These are phyloP conservation scores for Ocimum tenuiflorum DNA, from an alignment of 257 asterid species.

Conservation along the genomic window DNA sequence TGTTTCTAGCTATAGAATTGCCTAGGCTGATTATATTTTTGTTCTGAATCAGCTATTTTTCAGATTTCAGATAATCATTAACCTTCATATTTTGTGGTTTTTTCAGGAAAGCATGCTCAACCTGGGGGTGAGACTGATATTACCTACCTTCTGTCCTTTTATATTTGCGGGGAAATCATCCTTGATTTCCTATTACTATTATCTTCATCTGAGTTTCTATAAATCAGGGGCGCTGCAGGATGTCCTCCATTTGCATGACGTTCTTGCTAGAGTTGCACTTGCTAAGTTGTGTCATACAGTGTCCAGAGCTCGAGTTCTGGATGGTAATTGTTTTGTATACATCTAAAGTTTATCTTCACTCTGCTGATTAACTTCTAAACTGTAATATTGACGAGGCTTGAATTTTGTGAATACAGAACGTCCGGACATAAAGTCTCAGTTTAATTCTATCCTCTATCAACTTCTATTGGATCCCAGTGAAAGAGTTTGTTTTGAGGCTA, in stretches of 20 bases:
- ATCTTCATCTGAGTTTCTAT: constrained; percentile 29
- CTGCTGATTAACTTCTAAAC: constrained; percentile 4
- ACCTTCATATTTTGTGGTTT: constrained; percentile 27
- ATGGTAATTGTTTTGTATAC: constrained; percentile 50
- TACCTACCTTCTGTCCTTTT: constrained; percentile 15
- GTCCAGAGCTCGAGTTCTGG: constrained; percentile 86
- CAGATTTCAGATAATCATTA: constrained; percentile 13
- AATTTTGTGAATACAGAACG: constrained; percentile 53
- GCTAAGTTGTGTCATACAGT: constrained; percentile 85
- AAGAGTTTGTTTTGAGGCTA: constrained; percentile 97
- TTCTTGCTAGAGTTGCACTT: constrained; percentile 97
- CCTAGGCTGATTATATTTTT: background rate
- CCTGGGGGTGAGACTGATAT: constrained; percentile 69
- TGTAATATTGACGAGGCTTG: constrained; percentile 11
- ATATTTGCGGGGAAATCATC: constrained; percentile 10
- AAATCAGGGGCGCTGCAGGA: constrained; percentile 90
- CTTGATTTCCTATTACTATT: constrained; percentile 22
- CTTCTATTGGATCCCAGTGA: constrained; percentile 98
- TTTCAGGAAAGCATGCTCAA: constrained; percentile 81
- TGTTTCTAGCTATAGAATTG: constrained; percentile 9
- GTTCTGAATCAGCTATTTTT: background rate
- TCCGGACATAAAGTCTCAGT: constrained; percentile 78
- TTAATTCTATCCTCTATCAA: constrained; percentile 81
- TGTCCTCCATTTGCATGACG: constrained; percentile 97
- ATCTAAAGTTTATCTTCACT: constrained; percentile 8